Evolutionary conservation across 2,329 filamentous ascomycete genomes (phyloP).

Genomic region (Fusarium piperis): DNA sequence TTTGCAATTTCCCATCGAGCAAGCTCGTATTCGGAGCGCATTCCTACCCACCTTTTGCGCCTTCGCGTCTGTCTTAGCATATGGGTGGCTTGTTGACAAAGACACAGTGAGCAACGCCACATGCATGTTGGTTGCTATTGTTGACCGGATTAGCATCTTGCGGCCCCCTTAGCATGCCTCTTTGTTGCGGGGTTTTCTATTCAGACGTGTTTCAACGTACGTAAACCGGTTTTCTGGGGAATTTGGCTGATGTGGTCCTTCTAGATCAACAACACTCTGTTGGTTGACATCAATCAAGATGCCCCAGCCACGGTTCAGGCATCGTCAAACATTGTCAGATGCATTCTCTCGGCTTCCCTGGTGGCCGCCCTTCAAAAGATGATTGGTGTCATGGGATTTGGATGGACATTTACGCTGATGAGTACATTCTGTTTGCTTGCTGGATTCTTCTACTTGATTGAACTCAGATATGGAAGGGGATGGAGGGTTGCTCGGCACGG

Average conservation of each 20-base stretch:
- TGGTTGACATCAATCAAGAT: neutral
- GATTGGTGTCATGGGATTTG: neutral
- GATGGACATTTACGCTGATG: neutral
- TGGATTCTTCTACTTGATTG: neutral
- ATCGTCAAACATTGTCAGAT: neutral
- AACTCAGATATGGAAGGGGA: neutral
- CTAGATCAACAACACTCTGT: neutral
- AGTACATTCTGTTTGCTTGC: neutral
- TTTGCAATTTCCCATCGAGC: neutral
- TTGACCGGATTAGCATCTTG: neutral
- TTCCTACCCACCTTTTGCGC: neutral
- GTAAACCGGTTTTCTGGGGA: neutral
- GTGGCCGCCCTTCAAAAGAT: neutral
- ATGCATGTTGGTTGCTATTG: neutral
- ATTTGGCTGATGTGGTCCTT: neutral
- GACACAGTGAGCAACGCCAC: neutral
- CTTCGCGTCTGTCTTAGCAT: neutral
- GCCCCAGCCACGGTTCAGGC: neutral
- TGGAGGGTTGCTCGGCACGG: neutral
- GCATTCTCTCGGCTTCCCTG: neutral
- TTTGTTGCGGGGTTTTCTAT: neutral
- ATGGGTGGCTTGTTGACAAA: neutral
- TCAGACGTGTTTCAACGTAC: neutral
- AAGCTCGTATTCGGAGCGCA: neutral
- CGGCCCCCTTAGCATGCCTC: neutral